phyloP scores from a whole-genome alignment of 768 basidiomycete species.

The Phylloporus sp. region DNA sequence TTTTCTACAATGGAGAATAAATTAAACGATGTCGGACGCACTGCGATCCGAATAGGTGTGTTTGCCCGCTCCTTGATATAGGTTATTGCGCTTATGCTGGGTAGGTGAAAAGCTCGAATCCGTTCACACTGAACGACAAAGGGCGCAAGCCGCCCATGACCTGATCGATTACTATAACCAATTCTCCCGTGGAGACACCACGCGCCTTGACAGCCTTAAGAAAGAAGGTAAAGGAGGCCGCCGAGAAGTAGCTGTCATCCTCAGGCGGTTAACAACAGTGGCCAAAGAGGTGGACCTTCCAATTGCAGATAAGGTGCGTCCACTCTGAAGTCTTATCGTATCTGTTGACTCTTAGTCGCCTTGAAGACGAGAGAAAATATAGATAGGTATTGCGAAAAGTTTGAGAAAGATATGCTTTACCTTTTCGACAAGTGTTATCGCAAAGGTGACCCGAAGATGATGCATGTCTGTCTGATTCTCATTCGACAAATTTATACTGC shows the following conservation, averaged over 20 bases:
- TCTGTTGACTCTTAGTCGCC: not conserved
- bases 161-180: slow-evolving; percentile 93
- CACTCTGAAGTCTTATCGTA: not conserved
- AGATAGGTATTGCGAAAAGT: slow-evolving; percentile 96
- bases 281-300: slow-evolving; percentile 92
- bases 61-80: not conserved
- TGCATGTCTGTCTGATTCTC: slow-evolving; percentile 67
- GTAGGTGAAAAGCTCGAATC: slow-evolving; percentile 94
- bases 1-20: slow-evolving; percentile 87
- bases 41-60: slow-evolving; percentile 87
- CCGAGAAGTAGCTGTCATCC: slow-evolving; percentile 80
- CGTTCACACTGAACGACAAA: slow-evolving; percentile 84
- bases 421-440: slow-evolving; percentile 95
- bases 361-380: slow-evolving; percentile 82
- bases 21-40: slow-evolving; percentile 91
- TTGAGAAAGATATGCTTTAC: slow-evolving; percentile 97
- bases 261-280: slow-evolving; percentile 80
- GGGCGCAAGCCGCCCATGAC: slow-evolving; percentile 92
- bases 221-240: slow-evolving; percentile 90
- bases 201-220: slow-evolving; percentile 66
- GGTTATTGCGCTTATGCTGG: slow-evolving; percentile 5
- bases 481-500: slow-evolving; percentile 2
- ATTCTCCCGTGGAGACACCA: slow-evolving; percentile 78
- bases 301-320: slow-evolving; percentile 68
- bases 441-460: slow-evolving; percentile 97